Evolutionary conservation across 2,329 filamentous ascomycete genomes (phyloP).

Genomic region (Rhynchosporium graminicola): DNA sequence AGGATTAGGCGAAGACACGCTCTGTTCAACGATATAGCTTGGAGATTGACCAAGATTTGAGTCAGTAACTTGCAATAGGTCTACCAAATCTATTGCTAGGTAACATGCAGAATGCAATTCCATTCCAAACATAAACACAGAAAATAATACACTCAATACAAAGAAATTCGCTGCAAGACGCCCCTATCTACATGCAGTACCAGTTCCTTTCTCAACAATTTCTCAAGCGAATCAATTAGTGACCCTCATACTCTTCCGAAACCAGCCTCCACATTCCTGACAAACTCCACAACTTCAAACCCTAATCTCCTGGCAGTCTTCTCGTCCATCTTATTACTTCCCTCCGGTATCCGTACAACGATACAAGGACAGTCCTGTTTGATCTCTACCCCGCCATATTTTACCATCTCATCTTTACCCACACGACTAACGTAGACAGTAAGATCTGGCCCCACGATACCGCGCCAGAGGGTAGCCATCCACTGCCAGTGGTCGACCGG

Average conservation of each 20-base stretch:
- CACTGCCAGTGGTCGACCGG: slow-evolving; percentile 96
- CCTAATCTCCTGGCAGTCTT: slow-evolving; percentile 72
- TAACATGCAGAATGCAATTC: neutral
- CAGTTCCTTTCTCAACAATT: neutral
- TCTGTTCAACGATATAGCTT: neutral
- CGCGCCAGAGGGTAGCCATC: slow-evolving; percentile 93
- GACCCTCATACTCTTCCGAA: slow-evolving; percentile 10
- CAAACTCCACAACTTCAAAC: slow-evolving; percentile 88
- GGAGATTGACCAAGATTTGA: neutral
- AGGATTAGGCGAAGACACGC: neutral
- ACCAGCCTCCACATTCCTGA: slow-evolving; percentile 42
- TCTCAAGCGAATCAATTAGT: neutral
- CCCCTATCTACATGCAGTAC: neutral
- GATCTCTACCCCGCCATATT: slow-evolving; percentile 57
- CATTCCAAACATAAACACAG: neutral
- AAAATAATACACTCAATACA: slow-evolving; percentile 2
- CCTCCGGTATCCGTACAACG: slow-evolving; percentile 51
- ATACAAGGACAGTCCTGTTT: slow-evolving; percentile 53
- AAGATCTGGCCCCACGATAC: slow-evolving; percentile 78
- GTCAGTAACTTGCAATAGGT: slow-evolving; percentile 11
- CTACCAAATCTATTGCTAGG: slow-evolving; percentile 14
- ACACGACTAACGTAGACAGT: slow-evolving; percentile 63
- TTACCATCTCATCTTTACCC: slow-evolving; percentile 42
- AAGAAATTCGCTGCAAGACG: neutral
- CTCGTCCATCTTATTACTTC: slow-evolving; percentile 57